These are phyloP conservation scores for Dryadomyces quercivorus DNA, from an alignment of 2,329 filamentous ascomycete genomes.

Conservation along the genomic window DNA sequence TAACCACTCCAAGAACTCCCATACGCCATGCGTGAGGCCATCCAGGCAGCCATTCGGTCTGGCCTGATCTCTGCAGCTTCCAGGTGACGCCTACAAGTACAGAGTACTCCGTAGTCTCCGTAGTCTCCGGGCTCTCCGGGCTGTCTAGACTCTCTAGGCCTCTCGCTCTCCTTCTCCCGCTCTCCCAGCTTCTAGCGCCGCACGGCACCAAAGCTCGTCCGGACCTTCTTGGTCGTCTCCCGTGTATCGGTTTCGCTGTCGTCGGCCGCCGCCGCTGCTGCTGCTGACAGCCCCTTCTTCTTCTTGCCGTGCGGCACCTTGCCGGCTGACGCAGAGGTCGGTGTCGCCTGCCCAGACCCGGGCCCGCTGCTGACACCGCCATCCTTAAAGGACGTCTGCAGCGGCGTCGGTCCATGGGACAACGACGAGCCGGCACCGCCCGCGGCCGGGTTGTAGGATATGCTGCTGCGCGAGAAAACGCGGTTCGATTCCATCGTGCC, in stretches of 20 bases:
- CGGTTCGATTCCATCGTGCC: constrained; percentile 57
- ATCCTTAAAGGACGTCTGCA: constrained; percentile 39
- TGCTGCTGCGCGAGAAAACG: constrained; percentile 58
- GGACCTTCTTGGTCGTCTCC: constrained; percentile 39
- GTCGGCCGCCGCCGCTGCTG: constrained; percentile 17
- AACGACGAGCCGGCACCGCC: constrained; percentile 26
- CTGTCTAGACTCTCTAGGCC: too few relatives aligned
- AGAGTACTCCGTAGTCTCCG: too few relatives aligned
- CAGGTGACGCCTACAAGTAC: too few relatives aligned
- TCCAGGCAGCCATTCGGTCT: too few relatives aligned
- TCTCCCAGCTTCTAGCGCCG: constrained; percentile 24
- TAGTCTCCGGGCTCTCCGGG: too few relatives aligned
- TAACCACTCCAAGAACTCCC: too few relatives aligned
- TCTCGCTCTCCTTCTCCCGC: too few relatives aligned
- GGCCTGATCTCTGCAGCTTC: too few relatives aligned
- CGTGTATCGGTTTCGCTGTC: constrained; percentile 48
- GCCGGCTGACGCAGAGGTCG: constrained; percentile 36
- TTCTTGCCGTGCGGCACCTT: constrained; percentile 38
- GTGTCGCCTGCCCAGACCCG: constrained; percentile 41
- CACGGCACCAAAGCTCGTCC: constrained; percentile 44
- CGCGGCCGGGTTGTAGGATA: constrained; percentile 41
- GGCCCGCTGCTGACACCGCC: constrained; percentile 15
- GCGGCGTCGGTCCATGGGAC: constrained; percentile 40
- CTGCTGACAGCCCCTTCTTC: constrained; percentile 27
- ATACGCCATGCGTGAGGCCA: too few relatives aligned